A percentile compares a stretch with the other conserved stretches of the same genome.
Evolutionary conservation across 1,284 basidiomycete species (phyloP).

Genomic region (Ceratobasidium sp.): DNA sequence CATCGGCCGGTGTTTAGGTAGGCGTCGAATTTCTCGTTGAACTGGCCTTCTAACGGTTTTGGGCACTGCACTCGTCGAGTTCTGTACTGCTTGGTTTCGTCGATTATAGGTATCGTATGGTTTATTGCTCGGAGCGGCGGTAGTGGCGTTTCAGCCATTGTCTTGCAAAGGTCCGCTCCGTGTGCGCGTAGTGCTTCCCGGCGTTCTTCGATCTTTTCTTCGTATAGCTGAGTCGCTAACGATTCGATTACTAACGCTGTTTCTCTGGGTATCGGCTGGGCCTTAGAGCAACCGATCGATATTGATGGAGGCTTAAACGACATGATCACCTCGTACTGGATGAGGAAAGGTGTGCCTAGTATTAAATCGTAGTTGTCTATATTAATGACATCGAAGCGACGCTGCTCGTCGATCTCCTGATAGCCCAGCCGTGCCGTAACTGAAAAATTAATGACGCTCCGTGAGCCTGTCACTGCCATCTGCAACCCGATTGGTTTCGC

Average conservation of each 20-base stretch:
- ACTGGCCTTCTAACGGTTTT: slow-evolving; percentile 47
- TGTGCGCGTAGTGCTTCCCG: slow-evolving; percentile 42
- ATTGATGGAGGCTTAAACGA: slow-evolving; percentile 46
- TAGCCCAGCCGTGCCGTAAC: slow-evolving; percentile 47
- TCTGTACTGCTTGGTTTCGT: slow-evolving; percentile 48
- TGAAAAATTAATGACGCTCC: slow-evolving; percentile 44
- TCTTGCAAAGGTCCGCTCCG: slow-evolving; percentile 46
- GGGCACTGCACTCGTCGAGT: slow-evolving; percentile 50
- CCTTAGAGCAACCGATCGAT: slow-evolving; percentile 40
- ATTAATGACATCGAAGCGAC: slow-evolving; percentile 50
- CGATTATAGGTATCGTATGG: slow-evolving; percentile 53
- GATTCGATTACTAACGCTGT: slow-evolving; percentile 42
- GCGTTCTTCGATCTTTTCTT: slow-evolving; percentile 33
- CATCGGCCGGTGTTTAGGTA: slow-evolving; percentile 47
- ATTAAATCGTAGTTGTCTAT: slow-evolving; percentile 48
- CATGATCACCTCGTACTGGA: slow-evolving; percentile 45
- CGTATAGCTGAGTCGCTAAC: slow-evolving; percentile 28
- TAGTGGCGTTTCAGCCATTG: slow-evolving; percentile 46
- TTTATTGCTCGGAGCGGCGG: slow-evolving; percentile 53
- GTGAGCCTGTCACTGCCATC: slow-evolving; percentile 48
- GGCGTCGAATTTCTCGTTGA: slow-evolving; percentile 46
- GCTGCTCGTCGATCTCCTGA: slow-evolving; percentile 46
- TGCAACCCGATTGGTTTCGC: slow-evolving; percentile 49
- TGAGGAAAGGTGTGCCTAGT: slow-evolving; percentile 49
- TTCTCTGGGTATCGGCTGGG: slow-evolving; percentile 44